Evolutionary conservation across 139 green algal species (phyloP).

Genomic region (Desmodesmus armatus): DNA sequence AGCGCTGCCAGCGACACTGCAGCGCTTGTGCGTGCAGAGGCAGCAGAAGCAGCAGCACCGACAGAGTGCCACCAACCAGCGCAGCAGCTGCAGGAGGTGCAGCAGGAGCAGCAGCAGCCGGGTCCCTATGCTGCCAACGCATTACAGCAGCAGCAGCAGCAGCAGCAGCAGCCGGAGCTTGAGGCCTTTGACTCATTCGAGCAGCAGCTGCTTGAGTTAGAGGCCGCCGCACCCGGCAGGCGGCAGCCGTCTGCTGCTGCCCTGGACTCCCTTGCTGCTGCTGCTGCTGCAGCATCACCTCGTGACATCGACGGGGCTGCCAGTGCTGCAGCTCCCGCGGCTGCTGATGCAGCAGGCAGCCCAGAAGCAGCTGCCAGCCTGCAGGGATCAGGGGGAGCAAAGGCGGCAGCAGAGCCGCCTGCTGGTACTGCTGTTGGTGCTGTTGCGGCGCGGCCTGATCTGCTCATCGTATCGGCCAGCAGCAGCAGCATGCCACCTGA

Average conservation of each 20-base stretch:
- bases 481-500: too few species aligned
- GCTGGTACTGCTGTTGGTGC: not conserved
- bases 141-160: not conserved
- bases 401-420: not conserved
- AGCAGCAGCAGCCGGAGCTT: not conserved
- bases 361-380: not conserved
- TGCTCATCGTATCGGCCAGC: not conserved
- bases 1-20: not conserved
- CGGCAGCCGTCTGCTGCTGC: not conserved
- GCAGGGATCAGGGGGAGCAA: not conserved
- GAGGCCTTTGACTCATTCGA: not conserved
- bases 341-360: not conserved
- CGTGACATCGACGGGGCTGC: not conserved
- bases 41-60: not conserved
- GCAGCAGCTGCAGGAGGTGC: not conserved
- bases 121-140: not conserved
- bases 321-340: not conserved
- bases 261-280: not conserved
- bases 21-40: not conserved
- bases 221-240: slow-evolving; percentile 10
- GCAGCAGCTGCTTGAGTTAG: not conserved
- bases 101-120: not conserved
- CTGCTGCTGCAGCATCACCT: not conserved
- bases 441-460: too few species aligned
- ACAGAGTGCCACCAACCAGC: not conserved